Evolutionary conservation across 164 flowering plant genomes (phyloP), one percentile per base, ranked within the genome.

Genomic region (Aristolochia fimbriata): DNA sequence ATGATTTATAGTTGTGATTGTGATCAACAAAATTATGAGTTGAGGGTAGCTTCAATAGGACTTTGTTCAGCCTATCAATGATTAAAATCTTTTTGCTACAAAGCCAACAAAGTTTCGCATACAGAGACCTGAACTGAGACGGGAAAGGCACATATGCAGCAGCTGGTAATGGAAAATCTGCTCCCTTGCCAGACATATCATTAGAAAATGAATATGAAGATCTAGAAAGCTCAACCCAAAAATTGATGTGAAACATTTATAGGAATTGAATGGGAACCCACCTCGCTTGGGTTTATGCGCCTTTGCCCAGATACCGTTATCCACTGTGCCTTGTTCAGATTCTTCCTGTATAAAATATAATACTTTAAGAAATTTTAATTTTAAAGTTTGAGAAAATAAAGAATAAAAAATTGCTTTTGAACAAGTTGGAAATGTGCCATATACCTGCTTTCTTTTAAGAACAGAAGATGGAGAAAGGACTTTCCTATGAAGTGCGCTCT

Each of bases 361-460:
- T 22, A 58, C 49, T 46, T 33, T 21, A 10, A 55, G 3, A 60
- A 37, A 30, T 17, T 14, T 51, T 11, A 13, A 22, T 1, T 20
- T 10, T 23, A 21, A 14, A 0, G 22, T 50, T 51, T 9, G 1
- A 62, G 47, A 19, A 69, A 24, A 17, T 15, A 45, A 43, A 51
- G 22, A 19, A 51, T 12, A 51, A 11, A 23, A 6, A 62, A 27
- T 13, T 6, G 49, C 30, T 59, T 47, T 4, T 24, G 12, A 23
- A 49, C 25, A 45, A 56, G 48, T 58, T 58, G 21, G 15, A 6
- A 19, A 21, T 30, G 14, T 13, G 46, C 45, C 62, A 50, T 62
- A 58, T 57, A 70, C 70, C 64, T 48, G 12, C 64, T 70, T 70
- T 62, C 74, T 66, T 66, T 70, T 70, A n/a, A 55, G 64, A 49